Evolutionary conservation across 495 filamentous ascomycete species (phyloP).

Genomic region (Aspergillus ellipticus): DNA sequence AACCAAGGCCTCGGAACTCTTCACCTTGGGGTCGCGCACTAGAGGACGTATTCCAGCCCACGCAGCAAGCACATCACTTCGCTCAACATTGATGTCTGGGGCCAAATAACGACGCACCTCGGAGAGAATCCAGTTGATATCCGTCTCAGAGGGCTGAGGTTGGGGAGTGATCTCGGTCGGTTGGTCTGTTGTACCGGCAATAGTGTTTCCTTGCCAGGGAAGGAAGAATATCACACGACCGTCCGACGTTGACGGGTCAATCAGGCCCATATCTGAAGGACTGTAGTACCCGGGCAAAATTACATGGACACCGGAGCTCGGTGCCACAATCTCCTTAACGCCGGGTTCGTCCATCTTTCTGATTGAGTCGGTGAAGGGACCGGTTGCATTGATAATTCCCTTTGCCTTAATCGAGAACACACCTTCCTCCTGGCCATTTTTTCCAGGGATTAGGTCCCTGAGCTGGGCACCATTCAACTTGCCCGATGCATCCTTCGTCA

Average conservation of each 20-base stretch:
- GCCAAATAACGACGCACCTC: constrained; percentile 88
- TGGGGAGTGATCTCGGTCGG: constrained; percentile 77
- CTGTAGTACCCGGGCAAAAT: constrained; percentile 95
- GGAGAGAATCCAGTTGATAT: constrained; percentile 94
- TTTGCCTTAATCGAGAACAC: constrained; percentile 78
- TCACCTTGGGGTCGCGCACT: constrained; percentile 89
- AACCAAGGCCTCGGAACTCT: constrained; percentile 91
- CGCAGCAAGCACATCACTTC: constrained; percentile 91
- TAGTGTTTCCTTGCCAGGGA: constrained; percentile 98
- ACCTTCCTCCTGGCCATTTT: constrained; percentile 48
- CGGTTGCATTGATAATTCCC: constrained; percentile 95
- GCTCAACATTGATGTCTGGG: constrained; percentile 88
- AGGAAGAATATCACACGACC: constrained; percentile 99
- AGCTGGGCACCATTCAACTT: constrained; percentile 75
- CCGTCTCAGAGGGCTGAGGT: constrained; percentile 83
- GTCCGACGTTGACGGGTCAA: constrained; percentile 92
- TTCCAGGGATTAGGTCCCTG: constrained; percentile 67
- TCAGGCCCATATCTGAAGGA: constrained; percentile 92
- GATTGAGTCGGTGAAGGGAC: constrained; percentile 91
- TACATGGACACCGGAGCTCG: constrained; percentile 90
- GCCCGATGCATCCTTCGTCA: constrained; percentile 77
- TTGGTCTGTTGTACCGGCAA: constrained; percentile 93
- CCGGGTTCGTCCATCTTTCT: constrained; percentile 80
- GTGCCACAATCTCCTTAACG: constrained; percentile 84
- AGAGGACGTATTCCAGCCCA: constrained; percentile 95